phyloP scores from a whole-genome alignment of 108 stramenopile genomes.

The Cylindrotheca closterium region DNA sequence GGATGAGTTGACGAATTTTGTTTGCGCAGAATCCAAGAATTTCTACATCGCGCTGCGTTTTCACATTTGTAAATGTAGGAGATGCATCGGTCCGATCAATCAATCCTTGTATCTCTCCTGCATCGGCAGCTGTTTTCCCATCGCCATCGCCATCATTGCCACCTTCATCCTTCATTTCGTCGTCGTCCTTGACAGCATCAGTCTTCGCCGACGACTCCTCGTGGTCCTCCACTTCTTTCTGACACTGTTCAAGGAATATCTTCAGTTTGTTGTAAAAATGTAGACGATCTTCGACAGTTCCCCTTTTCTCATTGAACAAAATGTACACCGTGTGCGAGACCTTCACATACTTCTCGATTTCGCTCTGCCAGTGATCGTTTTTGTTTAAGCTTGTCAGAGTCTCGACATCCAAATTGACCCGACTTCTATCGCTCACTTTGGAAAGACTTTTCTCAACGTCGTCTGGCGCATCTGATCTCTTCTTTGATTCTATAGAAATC shows the following conservation, averaged over 20 bases:
- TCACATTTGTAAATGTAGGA: slow-evolving; percentile 46
- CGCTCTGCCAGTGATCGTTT: slow-evolving; percentile 52
- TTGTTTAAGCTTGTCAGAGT: slow-evolving; percentile 41
- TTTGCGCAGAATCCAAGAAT: slow-evolving; percentile 62
- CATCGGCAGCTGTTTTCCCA: slow-evolving; percentile 2
- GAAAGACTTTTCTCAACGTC: slow-evolving; percentile 1
- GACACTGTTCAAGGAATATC: slow-evolving; percentile 51
- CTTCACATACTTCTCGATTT: slow-evolving; percentile 32
- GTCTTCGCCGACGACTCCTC: slow-evolving; percentile 17
- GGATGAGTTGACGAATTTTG: slow-evolving; percentile 32
- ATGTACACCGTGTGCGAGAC: slow-evolving; percentile 2
- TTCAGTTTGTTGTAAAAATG: slow-evolving; percentile 52
- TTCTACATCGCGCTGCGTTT: slow-evolving; percentile 49
- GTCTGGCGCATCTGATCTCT: slow-evolving; percentile 5
- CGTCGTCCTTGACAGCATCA: neutral
- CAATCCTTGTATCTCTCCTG: slow-evolving; percentile 21
- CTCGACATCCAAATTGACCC: slow-evolving; percentile 40
- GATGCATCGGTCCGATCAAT: slow-evolving; percentile 44
- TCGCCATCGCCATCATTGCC: slow-evolving; percentile 1
- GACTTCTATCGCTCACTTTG: slow-evolving; percentile 4
- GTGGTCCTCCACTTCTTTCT: slow-evolving; percentile 43
- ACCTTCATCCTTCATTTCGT: neutral
- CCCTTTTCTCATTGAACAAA: slow-evolving; percentile 41
- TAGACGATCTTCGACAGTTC: slow-evolving; percentile 35
- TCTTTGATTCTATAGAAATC: slow-evolving; percentile 23